Base-by-base conservation (phyloP, 768 basidiomycete genomes). In the Mycena haematopus region DNA sequence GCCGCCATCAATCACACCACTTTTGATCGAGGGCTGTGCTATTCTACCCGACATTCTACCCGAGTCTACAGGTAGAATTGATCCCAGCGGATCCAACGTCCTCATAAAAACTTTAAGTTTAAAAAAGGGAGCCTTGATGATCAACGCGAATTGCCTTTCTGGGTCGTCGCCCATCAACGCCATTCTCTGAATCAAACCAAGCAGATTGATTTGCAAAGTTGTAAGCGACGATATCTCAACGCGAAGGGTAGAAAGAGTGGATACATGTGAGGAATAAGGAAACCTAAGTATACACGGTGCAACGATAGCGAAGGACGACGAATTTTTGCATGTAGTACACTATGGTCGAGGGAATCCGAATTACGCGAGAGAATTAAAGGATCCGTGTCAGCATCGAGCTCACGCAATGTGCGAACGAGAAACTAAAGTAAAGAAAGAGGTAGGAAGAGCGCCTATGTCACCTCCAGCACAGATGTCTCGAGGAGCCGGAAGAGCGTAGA, bases 401-500 rank as follows among this genome's bases (percentile, higher is more conserved):
- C 29, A 55, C 42, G 46, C 49, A 42, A 29, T 46, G 42, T 52
- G 11, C 33, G 42, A 15, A 14, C 7, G 25, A 5, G 27, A 54
- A 33, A n/a, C 27, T 46, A 63, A 27, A 47, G 22, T 33, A 45
- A 31, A 31, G 8, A 47, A 53, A 36, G 36, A 36, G 13, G 1
- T n/a, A 22, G 35, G 17, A 21, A 25, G 38, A 36, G 47, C 22
- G 29, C 46, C 62, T 63, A 67, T 22, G 65, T 67, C 27, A 67
- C 65, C 78, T 95, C 92, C 69, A 93, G 79, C 40, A 93, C 81
- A 4, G 91, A 89, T 15, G 86, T 88, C 76, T 95, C 92, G 70
- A 94, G 75, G 51, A 95, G 84, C 27, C 92, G 85, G 78, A 94
- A 93, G 73, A 88, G 77, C 17, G 82, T 77, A 21, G 85, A 70